Evolutionary conservation across 306 rosid genomes (phyloP), one percentile per base, ranked within the genome.

Genomic region (Vigna trinervia): DNA sequence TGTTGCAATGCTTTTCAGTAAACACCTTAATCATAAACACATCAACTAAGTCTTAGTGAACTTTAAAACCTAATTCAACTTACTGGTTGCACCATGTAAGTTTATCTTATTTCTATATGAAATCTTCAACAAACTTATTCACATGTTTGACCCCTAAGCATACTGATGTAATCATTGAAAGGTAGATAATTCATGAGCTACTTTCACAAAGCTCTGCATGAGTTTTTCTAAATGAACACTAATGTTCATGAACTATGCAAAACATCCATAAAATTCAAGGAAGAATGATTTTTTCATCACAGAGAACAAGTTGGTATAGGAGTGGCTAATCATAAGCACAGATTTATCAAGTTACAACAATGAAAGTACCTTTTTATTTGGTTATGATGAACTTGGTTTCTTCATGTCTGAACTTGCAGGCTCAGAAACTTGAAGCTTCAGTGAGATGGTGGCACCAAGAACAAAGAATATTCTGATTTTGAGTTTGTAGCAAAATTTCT

Each of bases 381-480:
- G 28, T 39, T 20, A 58, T 67, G 46, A 39, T 80, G 50, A 51
- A 47, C 46, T 13, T 32, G 32, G 6, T 60, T 71, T 22, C n/a
- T 17, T 41, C 6, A 3, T 63, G 41, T 69, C 46, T 15, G 5
- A 19, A 61, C 15, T 61, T 84, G 81, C 96, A 94, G 98, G 94
- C 30, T 85, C 74, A 87, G 87, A 80, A 85, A 86, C 85, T 28
- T 88, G 84, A 91, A 80, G 80, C 88, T 89, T 62, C 69, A 86
- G 59, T 92, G 85, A 89, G 73, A 12, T 73, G 48, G 52, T 60
- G 78, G 34, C 56, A 43, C 64, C 9, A 52, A 41, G 38, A 81
- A 80, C 47, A 74, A 81, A 69, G n/a, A 69, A 54, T 47, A 17
- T 54, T 28, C 41, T 12, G 46, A 73, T 43, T 45, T 57, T 66